Conservation (phyloP, 495 filamentous ascomycete genomes). For the Aspergillus cavernicola region DNA sequence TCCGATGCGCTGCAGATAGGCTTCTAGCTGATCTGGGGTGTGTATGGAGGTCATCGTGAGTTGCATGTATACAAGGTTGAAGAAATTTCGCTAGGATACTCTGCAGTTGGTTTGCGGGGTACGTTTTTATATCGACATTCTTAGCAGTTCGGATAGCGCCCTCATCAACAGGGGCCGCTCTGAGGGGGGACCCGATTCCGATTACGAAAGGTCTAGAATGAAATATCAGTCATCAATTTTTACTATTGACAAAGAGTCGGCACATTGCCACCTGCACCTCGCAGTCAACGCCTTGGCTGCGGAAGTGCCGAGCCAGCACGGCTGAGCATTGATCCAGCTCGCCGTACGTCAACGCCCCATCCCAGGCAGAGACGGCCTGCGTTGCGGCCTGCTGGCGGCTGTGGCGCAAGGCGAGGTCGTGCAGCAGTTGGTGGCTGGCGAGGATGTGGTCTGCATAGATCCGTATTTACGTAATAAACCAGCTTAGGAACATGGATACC, state of each 20-base stretch:
- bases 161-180: too few relatives aligned
- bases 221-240: too few relatives aligned
- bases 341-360: constrained; percentile 19
- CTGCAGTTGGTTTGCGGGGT: too few relatives aligned
- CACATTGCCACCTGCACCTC: neutral
- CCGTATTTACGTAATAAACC: too few relatives aligned
- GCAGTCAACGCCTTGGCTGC: neutral
- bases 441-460: too few relatives aligned
- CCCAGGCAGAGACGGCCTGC: constrained; percentile 14
- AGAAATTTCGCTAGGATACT: too few relatives aligned
- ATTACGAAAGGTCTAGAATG: too few relatives aligned
- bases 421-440: neutral
- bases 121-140: too few relatives aligned
- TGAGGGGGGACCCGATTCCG: too few relatives aligned
- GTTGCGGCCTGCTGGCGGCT: constrained; percentile 1
- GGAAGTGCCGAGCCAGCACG: neutral
- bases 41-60: constrained; percentile 15
- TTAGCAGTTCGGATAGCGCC: too few relatives aligned
- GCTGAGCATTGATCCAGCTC: neutral
- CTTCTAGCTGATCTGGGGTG: constrained; percentile 29
- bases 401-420: neutral
- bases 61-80: neutral
- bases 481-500: too few relatives aligned
- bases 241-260: too few relatives aligned
- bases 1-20: constrained; percentile 32